Evolutionary conservation across 805 yeast genomes (phyloP).

Genomic region (Pichia insulana): DNA sequence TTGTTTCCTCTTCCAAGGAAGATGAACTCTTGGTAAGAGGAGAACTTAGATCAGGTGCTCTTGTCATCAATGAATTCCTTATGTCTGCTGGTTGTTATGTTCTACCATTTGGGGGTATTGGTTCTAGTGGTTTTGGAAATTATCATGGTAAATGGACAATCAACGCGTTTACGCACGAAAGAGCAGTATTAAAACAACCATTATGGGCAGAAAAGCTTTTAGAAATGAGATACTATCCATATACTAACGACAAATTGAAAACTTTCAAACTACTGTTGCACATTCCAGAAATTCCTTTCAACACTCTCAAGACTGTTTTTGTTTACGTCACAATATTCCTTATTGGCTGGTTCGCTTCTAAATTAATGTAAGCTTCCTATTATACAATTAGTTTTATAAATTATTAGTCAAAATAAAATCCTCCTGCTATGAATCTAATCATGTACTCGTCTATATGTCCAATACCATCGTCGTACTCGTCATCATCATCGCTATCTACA

Average conservation of each 20-base stretch:
- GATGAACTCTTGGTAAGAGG: slow-evolving; percentile 1
- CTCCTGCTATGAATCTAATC: slow-evolving; percentile 84
- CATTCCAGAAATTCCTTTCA: slow-evolving; percentile 13
- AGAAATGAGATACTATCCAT: slow-evolving; percentile 59
- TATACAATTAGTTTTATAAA: background rate
- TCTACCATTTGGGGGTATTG: slow-evolving; percentile 90
- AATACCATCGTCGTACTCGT: slow-evolving; percentile 47
- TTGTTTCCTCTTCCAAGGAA: slow-evolving; percentile 2
- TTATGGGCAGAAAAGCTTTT: slow-evolving; percentile 53
- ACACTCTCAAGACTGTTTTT: background rate
- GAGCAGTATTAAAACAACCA: slow-evolving; percentile 62
- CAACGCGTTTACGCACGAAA: slow-evolving; percentile 67
- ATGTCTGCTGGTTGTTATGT: slow-evolving; percentile 55
- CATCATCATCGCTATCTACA: slow-evolving; percentile 19
- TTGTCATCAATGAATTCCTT: slow-evolving; percentile 58
- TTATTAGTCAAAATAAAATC: slow-evolving; percentile 46
- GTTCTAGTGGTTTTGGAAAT: slow-evolving; percentile 71
- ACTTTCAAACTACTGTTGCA: slow-evolving; percentile 5
- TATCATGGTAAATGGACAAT: slow-evolving; percentile 72
- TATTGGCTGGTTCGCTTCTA: slow-evolving; percentile 11
- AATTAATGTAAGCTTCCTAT: background rate
- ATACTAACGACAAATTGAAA: slow-evolving; percentile 25
- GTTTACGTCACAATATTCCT: slow-evolving; percentile 1
- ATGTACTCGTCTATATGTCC: slow-evolving; percentile 94
- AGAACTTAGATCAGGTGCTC: slow-evolving; percentile 57